Conservation (phyloP, 2,329 filamentous ascomycete genomes). For the Hymenoscyphus fructigenus region DNA sequence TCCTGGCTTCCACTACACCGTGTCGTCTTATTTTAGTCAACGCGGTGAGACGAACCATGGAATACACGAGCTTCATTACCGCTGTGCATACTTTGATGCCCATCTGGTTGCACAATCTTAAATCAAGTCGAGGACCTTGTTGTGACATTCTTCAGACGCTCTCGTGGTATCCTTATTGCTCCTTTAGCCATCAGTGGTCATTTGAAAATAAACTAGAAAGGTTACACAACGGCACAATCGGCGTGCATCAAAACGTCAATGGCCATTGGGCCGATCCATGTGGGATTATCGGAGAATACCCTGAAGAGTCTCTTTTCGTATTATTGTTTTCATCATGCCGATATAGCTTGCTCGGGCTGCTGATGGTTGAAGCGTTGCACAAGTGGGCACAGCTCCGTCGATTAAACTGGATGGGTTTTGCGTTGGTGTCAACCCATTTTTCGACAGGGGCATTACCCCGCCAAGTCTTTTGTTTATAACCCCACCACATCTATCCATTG, state of each 20-base stretch:
- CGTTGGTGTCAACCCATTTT: constrained; percentile 22
- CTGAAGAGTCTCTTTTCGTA: neutral
- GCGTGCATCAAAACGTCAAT: neutral
- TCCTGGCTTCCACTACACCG: neutral
- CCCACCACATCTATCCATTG: constrained; percentile 22
- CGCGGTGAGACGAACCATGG: neutral
- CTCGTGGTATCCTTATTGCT: neutral
- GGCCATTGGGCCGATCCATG: neutral
- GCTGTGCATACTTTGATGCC: neutral
- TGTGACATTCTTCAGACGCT: constrained; percentile 12
- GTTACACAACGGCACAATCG: neutral
- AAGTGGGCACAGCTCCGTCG: constrained; percentile 21
- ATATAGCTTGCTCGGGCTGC: constrained; percentile 20
- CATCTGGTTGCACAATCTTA: constrained; percentile 13
- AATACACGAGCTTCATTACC: neutral
- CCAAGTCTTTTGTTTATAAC: constrained; percentile 21
- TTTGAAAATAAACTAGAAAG: neutral
- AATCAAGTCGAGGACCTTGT: constrained; percentile 13
- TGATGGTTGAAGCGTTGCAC: constrained; percentile 20
- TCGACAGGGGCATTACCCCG: constrained; percentile 20
- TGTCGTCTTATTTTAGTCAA: neutral
- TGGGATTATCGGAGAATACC: constrained; percentile 9
- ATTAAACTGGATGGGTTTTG: constrained; percentile 33
- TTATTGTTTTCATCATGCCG: constrained; percentile 4
- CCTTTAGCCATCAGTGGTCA: constrained; percentile 7